phyloP scores from a whole-genome alignment of 495 filamentous ascomycete species.

The Schizothecium vesticola region DNA sequence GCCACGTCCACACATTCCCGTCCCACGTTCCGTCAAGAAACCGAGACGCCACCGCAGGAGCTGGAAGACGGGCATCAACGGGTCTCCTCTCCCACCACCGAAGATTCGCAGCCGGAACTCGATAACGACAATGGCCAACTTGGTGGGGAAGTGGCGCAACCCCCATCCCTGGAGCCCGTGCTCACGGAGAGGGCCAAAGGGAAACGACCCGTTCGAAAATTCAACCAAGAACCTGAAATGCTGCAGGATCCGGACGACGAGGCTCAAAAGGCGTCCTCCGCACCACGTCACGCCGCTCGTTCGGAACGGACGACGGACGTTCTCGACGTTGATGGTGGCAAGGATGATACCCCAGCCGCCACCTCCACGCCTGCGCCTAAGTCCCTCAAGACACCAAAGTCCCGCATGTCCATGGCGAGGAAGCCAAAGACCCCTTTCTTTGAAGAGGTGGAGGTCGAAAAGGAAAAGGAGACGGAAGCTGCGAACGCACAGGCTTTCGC shows the following conservation, averaged over 20 bases:
- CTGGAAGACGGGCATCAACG: not conserved
- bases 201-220: not conserved
- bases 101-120: not conserved
- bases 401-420: not conserved
- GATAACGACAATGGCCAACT: not conserved
- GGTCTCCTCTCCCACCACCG: not conserved
- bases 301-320: not conserved
- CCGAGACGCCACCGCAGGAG: not conserved
- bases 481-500: conserved; percentile 8
- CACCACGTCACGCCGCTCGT: not conserved
- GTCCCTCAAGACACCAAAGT: not conserved
- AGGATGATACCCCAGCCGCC: not conserved
- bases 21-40: not conserved
- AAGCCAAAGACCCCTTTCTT: conserved; percentile 15
- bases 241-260: not conserved
- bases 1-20: not conserved
- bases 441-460: conserved; percentile 5
- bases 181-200: not conserved
- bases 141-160: not conserved
- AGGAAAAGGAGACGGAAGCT: not conserved
- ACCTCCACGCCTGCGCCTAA: not conserved
- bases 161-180: not conserved
- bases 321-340: not conserved
- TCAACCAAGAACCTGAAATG: not conserved
- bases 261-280: not conserved